Base-by-base conservation (phyloP, 2,329 filamentous ascomycete species). In the Sporothrix euskadiensis region DNA sequence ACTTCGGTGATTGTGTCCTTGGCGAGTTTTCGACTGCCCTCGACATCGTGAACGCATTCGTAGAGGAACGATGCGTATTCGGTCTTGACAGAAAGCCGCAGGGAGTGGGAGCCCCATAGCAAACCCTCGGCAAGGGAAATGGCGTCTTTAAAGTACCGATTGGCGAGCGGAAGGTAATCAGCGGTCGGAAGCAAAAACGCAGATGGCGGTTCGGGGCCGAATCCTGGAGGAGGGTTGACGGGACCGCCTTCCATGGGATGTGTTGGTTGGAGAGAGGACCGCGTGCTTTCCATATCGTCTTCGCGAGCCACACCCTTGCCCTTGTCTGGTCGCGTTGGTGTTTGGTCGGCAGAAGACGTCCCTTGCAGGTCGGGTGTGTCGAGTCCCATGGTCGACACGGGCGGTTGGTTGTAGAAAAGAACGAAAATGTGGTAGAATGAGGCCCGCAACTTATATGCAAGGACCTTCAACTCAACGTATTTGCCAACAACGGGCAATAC, bases 381-480 rank as follows among this genome's bases (percentile, higher is more conserved):
- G 74, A 88, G 83, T 26, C 86, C 86, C 78, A 89, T 86, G 49
- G 86, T 84, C 61, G 90, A 91, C 73, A 97, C 88, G 0, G 91
- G 87, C 0, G 95, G 95, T 71, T 93, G 90, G 82, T 98, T 98
- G 84, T 98, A 94, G 80, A 98, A 98, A 14, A 98, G 88, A 71
- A 97, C 96, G 81, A 97, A 97, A 77, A 99, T 94, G 83, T 99
- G 95, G 78, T 97, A 96, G 80, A 98, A 97, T 26, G 94, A 97
- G 19, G 96, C 96, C 74, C 94, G 91, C 16, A 99, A 87, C 82
- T 98, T 99, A 80, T 94, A 93, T 26, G 93, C 91, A 76, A 99
- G 87, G 61, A 98, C 94, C 79, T 94, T 94, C 73, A 97, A 89
- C 81, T 97, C 94, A 79, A 86, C 89, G 82, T 90, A 93, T 78